Conservation (phyloP, 768 basidiomycete genomes). For the Tricholoma terreum region DNA sequence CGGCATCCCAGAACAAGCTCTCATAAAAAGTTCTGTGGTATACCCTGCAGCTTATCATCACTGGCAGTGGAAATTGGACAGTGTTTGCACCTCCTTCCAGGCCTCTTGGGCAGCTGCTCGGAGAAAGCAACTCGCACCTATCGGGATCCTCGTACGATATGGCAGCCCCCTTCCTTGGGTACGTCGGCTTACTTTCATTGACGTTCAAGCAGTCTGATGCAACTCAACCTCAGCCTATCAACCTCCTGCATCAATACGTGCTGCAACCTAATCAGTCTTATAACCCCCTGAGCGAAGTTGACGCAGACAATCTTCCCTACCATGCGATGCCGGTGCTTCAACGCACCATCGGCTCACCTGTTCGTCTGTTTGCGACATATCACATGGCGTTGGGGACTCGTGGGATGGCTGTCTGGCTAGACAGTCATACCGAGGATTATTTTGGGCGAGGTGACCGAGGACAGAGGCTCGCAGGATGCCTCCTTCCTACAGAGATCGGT, state of each 20-base stretch:
- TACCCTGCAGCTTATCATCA: constrained; percentile 44
- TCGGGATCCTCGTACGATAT: constrained; percentile 59
- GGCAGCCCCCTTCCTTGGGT: constrained; percentile 59
- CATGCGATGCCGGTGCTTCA: constrained; percentile 30
- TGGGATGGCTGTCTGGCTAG: constrained; percentile 67
- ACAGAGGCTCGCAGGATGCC: constrained; percentile 56
- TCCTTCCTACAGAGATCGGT: constrained; percentile 12
- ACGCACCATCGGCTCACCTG: constrained; percentile 49
- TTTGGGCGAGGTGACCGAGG: constrained; percentile 44
- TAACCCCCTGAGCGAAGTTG: constrained; percentile 19
- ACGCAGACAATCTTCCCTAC: constrained; percentile 44
- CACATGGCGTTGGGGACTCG: constrained; percentile 53
- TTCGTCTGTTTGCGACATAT: constrained; percentile 54
- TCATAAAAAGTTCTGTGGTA: constrained; percentile 22
- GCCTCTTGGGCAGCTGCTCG: constrained; percentile 17
- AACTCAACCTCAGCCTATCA: constrained; percentile 44
- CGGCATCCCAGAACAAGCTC: constrained; percentile 26
- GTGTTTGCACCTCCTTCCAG: constrained; percentile 38
- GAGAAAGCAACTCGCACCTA: constrained; percentile 20
- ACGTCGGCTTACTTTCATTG: constrained; percentile 7
- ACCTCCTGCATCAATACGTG: constrained; percentile 61
- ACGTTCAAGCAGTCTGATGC: not conserved
- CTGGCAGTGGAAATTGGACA: constrained; percentile 61
- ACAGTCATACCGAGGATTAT: constrained; percentile 56
- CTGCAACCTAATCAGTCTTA: constrained; percentile 45